Evolutionary conservation across 805 yeast genomes (phyloP).

Genomic region (Clavispora asparagi): DNA sequence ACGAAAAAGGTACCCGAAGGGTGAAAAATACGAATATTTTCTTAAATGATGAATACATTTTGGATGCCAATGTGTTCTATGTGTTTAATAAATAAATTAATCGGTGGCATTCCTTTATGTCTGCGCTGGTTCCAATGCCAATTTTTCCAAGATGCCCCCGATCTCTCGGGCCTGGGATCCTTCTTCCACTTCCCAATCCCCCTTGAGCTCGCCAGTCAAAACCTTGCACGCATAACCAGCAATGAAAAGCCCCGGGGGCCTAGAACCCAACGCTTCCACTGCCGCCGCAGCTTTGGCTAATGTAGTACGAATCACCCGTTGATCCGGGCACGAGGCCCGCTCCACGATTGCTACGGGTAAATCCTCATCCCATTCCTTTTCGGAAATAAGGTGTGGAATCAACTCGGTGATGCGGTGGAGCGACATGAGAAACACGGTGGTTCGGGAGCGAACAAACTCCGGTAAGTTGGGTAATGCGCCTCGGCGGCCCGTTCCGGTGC

Average conservation of each 20-base stretch:
- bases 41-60: too few relatives aligned
- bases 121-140: constrained; percentile 2
- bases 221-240: constrained; percentile 76
- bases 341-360: constrained; percentile 85
- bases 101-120: not conserved
- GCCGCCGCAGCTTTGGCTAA: constrained; percentile 65
- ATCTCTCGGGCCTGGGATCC: constrained; percentile 22
- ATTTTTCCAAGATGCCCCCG: constrained; percentile 10
- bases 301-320: constrained; percentile 73
- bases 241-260: constrained; percentile 90
- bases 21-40: too few relatives aligned
- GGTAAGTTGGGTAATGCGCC: constrained; percentile 81
- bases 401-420: constrained; percentile 67
- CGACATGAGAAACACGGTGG: constrained; percentile 87
- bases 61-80: too few relatives aligned
- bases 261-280: constrained; percentile 68
- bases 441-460: constrained; percentile 62
- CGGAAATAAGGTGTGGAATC: constrained; percentile 37
- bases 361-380: constrained; percentile 59
- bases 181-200: constrained; percentile 45
- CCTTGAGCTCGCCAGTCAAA: constrained; percentile 19
- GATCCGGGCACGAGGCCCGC: constrained; percentile 91
- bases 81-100: too few relatives aligned
- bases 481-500: constrained; percentile 91
- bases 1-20: too few relatives aligned